Evolutionary conservation across 805 yeast species (phyloP), one percentile per base, ranked within the genome.

Genomic region (Candida tallmaniae): DNA sequence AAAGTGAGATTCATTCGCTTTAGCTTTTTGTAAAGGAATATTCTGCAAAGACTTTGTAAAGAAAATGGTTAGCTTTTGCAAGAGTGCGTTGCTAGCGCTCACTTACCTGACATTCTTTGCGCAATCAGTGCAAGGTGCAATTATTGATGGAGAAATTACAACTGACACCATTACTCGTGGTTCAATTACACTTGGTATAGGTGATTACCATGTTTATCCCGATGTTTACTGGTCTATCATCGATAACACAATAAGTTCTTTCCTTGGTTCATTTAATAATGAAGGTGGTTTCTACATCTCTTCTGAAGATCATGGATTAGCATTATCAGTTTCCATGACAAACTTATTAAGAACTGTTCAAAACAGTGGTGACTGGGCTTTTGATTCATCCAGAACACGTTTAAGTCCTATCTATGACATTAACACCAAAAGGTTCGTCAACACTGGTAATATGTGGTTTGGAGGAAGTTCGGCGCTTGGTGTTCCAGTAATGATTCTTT

Each of bases 191-290:
- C 21, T 52, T 22, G 11, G 38, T 11, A 21, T 52, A 23, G 60
- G 58, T 12, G 42, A 36, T 31, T 36, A 51, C 18, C 45, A 38
- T 10, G 40, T 58, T 17, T 28, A 31, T n/a, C 32, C 46, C 1
- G 56, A 52, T 25, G 58, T 44, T 3, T 50, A 44, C 32, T 56
- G 50, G 44, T 54, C 62, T 9, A 52, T 57, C 22, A 44, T 56
- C 26, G 44, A 52, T 31, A 51, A 50, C 33, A 42, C 50, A 5
- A 6, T 44, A n/a, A 39, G 48, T 8, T 36, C 41, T 11, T 36
- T 56, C 14, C 40, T 48, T 27, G 62, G 65, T 22, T 16, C 28
- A 14, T 40, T 58, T 14, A 31, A 41, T 32, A 44, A 35, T 23
- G 42, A 48, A 8, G 60, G 59, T 23, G 15, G 24, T 10, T 28